Evolutionary conservation across 2,329 filamentous ascomycete genomes (phyloP), one percentile per base, ranked within the genome.

Genomic region (Hypoxylon sp.): DNA sequence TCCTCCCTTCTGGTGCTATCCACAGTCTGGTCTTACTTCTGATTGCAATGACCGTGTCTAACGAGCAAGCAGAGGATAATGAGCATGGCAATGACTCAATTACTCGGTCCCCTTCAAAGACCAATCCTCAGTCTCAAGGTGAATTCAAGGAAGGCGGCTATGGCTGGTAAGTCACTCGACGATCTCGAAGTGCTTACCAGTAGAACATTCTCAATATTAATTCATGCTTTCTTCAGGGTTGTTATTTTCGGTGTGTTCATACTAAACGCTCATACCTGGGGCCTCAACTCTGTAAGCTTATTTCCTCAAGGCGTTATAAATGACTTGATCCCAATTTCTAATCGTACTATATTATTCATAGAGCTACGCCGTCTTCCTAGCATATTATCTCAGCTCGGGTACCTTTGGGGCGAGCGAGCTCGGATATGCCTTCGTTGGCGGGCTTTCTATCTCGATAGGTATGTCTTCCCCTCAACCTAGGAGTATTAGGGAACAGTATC

Each of bases 341-440:
- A 74, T 29, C 1, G 30, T 39, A n/a, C n/a, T 5, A n/a, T 52
- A 14, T 12, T 3, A 34, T 14, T 0, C 16, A 23, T 59, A 85
- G 82, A 84, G 85, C 1, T 91, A 86, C 66, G 78, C 81, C 48
- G 84, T 88, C 34, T 88, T 88, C 70, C 80, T 88, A 3, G 85
- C 86, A 3, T 82, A 87, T 70, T 87, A 87, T 63, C 79, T 88
- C 14, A 81, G 83, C 16, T 85, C 85, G 51, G 81, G 88, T 55
- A 82, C 84, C 21, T 93, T 91, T 68, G 84, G 87, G 12, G 86
- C 90, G 2, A 88, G 86, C 0, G 79, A 85, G 1, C 83, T 94
- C 1, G 84, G 89, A 5, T 94, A 90, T 77, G 92, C 92, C 41
- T 94, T 95, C 74, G 84, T 95, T n/a, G 92, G 92, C 27, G 89